These are phyloP conservation scores for Endogone sp. DNA, from an alignment of 192 early-diverging fungal species.

Conservation along the genomic window DNA sequence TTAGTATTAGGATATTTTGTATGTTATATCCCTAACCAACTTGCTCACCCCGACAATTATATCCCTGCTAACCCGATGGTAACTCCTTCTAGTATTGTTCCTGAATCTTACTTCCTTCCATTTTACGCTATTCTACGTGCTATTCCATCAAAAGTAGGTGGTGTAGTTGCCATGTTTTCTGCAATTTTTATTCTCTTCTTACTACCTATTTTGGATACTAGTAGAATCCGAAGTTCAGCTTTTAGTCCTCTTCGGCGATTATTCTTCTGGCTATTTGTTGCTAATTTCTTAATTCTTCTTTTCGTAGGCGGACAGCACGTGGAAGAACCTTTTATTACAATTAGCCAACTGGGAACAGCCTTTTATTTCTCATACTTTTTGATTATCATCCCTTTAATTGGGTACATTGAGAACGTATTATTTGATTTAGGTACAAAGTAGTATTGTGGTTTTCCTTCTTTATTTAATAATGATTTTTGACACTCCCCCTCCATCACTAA, in stretches of 20 bases:
- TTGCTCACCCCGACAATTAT: slow-evolving; percentile 61
- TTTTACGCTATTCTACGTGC: slow-evolving; percentile 34
- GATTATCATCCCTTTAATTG: slow-evolving; percentile 46
- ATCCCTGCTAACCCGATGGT: slow-evolving; percentile 56
- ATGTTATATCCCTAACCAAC: slow-evolving; percentile 60
- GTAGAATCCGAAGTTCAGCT: slow-evolving; percentile 52
- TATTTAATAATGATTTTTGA: too few species aligned
- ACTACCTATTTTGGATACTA: slow-evolving; percentile 48
- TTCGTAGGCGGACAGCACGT: slow-evolving; percentile 63
- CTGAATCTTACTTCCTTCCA: slow-evolving; percentile 26
- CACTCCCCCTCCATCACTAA: too few species aligned
- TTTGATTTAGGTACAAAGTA: slow-evolving; percentile 49
- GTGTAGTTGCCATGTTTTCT: slow-evolving; percentile 46
- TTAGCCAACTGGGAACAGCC: slow-evolving; percentile 50
- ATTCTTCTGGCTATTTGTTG: slow-evolving; percentile 64
- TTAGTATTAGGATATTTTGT: slow-evolving; percentile 59
- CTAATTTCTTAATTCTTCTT: slow-evolving; percentile 65
- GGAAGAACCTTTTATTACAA: slow-evolving; percentile 52
- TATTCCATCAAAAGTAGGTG: slow-evolving; percentile 41
- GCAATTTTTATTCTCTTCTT: slow-evolving; percentile 59
- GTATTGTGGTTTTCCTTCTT: too few species aligned
- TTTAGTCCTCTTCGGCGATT: slow-evolving; percentile 61
- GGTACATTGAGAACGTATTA: slow-evolving; percentile 52
- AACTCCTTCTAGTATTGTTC: slow-evolving; percentile 43
- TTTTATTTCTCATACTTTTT: slow-evolving; percentile 64